A percentile compares a stretch with the other conserved stretches of the same genome.
phyloP scores from a whole-genome alignment of 805 yeast genomes.

The Candida quercuum region DNA sequence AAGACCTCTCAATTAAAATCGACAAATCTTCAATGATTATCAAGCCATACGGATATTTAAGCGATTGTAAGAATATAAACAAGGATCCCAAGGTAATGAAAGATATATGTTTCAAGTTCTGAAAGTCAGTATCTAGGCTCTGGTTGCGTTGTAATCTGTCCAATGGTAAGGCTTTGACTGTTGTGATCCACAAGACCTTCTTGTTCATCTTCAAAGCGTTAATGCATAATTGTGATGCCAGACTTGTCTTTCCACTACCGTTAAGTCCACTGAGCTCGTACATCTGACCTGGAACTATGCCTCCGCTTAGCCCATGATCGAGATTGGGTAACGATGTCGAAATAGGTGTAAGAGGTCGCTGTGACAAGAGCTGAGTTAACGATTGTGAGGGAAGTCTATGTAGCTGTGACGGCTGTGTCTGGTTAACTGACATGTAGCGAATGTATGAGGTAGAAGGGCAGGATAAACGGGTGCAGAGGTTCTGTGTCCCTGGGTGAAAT shows the following conservation, averaged over 20 bases:
- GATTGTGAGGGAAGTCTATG: constrained; percentile 17
- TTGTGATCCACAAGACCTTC: constrained; percentile 19
- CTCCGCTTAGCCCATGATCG: constrained; percentile 18
- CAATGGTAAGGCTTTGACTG: constrained; percentile 11
- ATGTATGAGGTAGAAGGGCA: too few relatives aligned
- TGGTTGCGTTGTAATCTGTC: background rate
- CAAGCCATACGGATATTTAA: constrained; percentile 8
- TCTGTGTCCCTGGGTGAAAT: too few relatives aligned
- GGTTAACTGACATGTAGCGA: too few relatives aligned
- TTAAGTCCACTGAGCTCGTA: constrained; percentile 19
- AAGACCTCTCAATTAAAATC: constrained; percentile 7
- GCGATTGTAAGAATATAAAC: constrained; percentile 11
- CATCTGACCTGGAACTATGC: constrained; percentile 20
- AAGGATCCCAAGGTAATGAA: constrained; percentile 7
- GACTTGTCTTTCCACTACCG: constrained; percentile 16
- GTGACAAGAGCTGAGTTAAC: constrained; percentile 14
- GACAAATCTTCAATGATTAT: constrained; percentile 22
- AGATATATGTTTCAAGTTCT: constrained; percentile 3
- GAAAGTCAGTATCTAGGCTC: constrained; percentile 1
- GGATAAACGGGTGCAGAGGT: too few relatives aligned
- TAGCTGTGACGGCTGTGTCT: constrained; percentile 1
- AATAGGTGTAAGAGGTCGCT: constrained; percentile 13
- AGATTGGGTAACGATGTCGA: constrained; percentile 11
- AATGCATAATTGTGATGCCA: constrained; percentile 9
- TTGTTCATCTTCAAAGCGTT: constrained; percentile 12